Conservation (phyloP, 495 filamentous ascomycete species). For the Barbatosphaeria neglecta region DNA sequence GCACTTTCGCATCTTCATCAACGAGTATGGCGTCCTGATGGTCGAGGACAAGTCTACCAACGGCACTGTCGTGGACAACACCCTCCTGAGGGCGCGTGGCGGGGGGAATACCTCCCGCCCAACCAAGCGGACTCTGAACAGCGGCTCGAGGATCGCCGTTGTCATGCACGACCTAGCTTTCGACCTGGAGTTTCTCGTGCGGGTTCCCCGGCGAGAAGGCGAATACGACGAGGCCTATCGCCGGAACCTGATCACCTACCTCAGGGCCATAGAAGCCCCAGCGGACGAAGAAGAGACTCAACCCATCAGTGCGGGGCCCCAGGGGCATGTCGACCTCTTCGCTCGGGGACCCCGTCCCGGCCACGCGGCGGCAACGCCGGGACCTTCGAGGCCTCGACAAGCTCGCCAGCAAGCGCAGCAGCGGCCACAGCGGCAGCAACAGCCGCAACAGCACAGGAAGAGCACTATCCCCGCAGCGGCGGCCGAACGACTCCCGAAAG, state of each 20-base stretch:
- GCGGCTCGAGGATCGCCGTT: slow-evolving; percentile 63
- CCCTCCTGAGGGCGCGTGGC: slow-evolving; percentile 40
- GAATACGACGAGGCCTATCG: slow-evolving; percentile 43
- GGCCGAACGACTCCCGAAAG: slow-evolving; percentile 19
- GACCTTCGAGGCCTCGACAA: too few species aligned
- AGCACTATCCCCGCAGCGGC: background rate
- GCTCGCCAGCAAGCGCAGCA: background rate
- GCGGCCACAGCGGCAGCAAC: background rate
- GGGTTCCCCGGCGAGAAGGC: slow-evolving; percentile 63
- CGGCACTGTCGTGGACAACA: slow-evolving; percentile 73
- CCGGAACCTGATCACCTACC: slow-evolving; percentile 46
- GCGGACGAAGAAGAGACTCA: slow-evolving; percentile 17
- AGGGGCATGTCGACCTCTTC: slow-evolving; percentile 23
- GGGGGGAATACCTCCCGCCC: slow-evolving; percentile 22
- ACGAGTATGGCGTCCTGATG: slow-evolving; percentile 69
- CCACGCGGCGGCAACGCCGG: background rate
- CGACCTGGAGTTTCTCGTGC: slow-evolving; percentile 66
- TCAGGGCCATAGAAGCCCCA: slow-evolving; percentile 13
- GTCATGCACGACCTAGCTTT: slow-evolving; percentile 36
- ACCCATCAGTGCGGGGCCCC: slow-evolving; percentile 35
- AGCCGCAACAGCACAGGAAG: background rate
- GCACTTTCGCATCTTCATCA: slow-evolving; percentile 87
- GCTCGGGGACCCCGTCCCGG: background rate
- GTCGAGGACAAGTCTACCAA: slow-evolving; percentile 86
- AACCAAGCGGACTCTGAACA: slow-evolving; percentile 49